phyloP scores from a whole-genome alignment of 73 alveolate species.

The Loxodes magnus region DNA sequence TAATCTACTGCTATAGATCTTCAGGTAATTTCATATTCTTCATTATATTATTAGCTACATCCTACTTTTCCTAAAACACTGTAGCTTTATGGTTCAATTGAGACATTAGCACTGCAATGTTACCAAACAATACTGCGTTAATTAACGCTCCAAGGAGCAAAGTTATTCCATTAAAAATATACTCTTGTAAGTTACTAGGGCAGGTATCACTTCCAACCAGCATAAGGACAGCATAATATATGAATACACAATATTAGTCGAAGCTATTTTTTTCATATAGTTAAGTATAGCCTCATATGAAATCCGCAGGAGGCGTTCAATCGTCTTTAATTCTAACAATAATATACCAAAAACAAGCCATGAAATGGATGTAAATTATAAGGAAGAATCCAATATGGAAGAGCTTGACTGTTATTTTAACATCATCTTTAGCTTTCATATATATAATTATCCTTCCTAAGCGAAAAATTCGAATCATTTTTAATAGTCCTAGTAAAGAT shows the following conservation, averaged over 20 bases:
- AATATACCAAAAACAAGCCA: slow-evolving; percentile 25
- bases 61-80: slow-evolving; percentile 25
- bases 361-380: slow-evolving; percentile 5
- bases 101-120: slow-evolving; percentile 29
- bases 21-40: slow-evolving; percentile 16
- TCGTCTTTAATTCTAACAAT: slow-evolving; percentile 2
- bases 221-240: slow-evolving; percentile 33
- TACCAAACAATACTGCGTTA: slow-evolving; percentile 29
- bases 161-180: slow-evolving; percentile 11
- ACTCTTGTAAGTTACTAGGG: slow-evolving; percentile 24
- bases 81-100: slow-evolving; percentile 15
- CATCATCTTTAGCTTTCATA: slow-evolving; percentile 11
- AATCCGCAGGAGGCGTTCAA: slow-evolving; percentile 11
- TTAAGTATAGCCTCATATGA: slow-evolving; percentile 12
- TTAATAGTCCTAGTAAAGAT: slow-evolving; percentile 7
- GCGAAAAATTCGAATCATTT: slow-evolving; percentile 14
- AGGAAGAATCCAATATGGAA: slow-evolving; percentile 4
- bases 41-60: slow-evolving; percentile 40
- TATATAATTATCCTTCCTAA: slow-evolving; percentile 15
- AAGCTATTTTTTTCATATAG: neutral
- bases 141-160: slow-evolving; percentile 21
- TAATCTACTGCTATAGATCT: slow-evolving; percentile 8
- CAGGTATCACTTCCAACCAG: slow-evolving; percentile 39
- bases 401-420: slow-evolving; percentile 13
- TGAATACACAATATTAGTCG: slow-evolving; percentile 15